Base-by-base conservation (phyloP, 495 filamentous ascomycete genomes). In the Diplogelasinospora grovesii region DNA sequence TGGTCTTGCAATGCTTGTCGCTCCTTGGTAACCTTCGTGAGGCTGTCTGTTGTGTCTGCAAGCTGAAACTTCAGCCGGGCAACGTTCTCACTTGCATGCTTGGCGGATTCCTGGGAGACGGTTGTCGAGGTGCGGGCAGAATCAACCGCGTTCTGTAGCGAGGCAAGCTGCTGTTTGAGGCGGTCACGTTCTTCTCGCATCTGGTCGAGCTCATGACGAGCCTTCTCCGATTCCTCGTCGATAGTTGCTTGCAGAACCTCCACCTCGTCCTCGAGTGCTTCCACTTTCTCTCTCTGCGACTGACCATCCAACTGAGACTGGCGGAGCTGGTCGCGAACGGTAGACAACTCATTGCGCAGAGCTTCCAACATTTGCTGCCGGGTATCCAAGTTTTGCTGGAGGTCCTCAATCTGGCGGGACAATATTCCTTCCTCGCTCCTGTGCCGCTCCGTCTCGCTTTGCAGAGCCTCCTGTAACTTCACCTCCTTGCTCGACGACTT, bases 231-330 rank as follows among this genome's bases (percentile, higher is more conserved):
- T 45, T 86, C 86, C 45, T 92, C 85, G 45, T 88, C 84, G 29
- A 88, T 59, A 36, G 74, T 82, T 14, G 72, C 71, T 52, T 88
- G 85, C 22, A 90, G 62, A 24, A 89, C 74, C 34, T 88, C 78
- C 8, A 90, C 69, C 54, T 93, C 86, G 45, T 89, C 85, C 53
- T 90, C 84, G 11, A 93, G 56, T n/a, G 71, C 77, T 47, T 85
- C 76, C 7, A 84, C 63, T 49, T 82, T 87, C 32, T 86, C 81
- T 28, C 69, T 66, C 21, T 87, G 65, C 1, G 67, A 59, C 38
- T 75, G 70, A 58, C 79, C 75, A 25, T 83, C 78, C 11, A 82
- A 75, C 49, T 79, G 72, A 33, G 74, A 75, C 33, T 81, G 61
- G 20, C 81, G 79, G 8, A 86, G 70, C 13, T 89, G 81, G 49